phyloP scores from a whole-genome alignment of 1,139 yeast genomes.

The Taphrina deformans region DNA sequence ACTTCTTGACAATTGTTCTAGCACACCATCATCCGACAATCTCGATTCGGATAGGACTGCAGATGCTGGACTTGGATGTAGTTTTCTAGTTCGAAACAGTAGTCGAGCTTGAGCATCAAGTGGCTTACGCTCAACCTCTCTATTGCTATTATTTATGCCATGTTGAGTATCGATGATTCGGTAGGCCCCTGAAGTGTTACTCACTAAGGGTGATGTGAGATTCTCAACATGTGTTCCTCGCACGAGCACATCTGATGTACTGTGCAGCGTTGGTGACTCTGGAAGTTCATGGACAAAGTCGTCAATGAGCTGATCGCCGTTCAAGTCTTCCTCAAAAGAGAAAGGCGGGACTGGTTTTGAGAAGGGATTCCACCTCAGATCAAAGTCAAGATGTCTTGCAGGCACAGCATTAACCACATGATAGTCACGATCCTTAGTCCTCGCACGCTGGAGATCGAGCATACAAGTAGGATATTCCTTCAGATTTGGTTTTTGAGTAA shows the following conservation, averaged over 20 bases:
- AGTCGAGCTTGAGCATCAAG: background rate
- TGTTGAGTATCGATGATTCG: too few relatives aligned
- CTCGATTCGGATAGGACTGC: background rate
- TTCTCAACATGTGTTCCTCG: background rate
- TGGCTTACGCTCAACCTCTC: background rate
- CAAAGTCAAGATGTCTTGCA: constrained; percentile 2
- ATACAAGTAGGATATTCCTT: background rate
- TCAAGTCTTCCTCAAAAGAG: background rate
- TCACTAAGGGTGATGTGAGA: background rate
- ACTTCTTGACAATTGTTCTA: background rate
- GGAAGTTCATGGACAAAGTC: background rate
- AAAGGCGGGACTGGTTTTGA: background rate
- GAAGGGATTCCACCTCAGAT: constrained; percentile 5
- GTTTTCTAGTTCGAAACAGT: background rate
- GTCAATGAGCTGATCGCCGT: background rate
- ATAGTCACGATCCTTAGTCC: background rate
- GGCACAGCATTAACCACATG: background rate
- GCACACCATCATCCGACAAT: background rate
- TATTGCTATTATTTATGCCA: too few relatives aligned
- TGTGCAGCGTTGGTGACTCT: background rate
- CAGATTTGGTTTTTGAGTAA: background rate
- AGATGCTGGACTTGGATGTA: background rate
- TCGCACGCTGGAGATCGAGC: background rate
- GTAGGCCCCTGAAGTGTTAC: too few relatives aligned
- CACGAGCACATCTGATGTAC: background rate